Percentiles rank a stretch among this genome's conserved stretches.
Evolutionary conservation across 169 alveolate genomes (phyloP).

Genomic region (Amoebophrya sp.): DNA sequence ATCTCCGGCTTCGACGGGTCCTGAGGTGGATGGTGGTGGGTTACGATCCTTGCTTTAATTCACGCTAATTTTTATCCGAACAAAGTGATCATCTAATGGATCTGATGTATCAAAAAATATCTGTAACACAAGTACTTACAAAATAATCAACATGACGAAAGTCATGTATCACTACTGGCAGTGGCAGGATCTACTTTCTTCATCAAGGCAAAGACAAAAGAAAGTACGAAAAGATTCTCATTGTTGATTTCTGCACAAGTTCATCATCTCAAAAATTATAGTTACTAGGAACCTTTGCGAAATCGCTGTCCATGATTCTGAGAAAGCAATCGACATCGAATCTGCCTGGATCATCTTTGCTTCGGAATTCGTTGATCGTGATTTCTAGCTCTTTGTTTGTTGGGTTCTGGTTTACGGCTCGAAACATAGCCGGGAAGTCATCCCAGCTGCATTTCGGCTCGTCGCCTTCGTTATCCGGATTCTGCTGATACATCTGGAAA

Average conservation of each 20-base stretch:
- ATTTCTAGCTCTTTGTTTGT: not conserved
- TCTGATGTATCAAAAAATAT: not conserved
- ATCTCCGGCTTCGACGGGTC: conserved; percentile 14
- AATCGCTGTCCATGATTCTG: not conserved
- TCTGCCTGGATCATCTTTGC: too few relatives aligned
- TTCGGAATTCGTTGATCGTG: not conserved
- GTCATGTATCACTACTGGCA: not conserved
- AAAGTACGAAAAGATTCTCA: too few relatives aligned
- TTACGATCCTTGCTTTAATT: too few relatives aligned
- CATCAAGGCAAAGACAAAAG: too few relatives aligned
- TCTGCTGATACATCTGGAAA: not conserved
- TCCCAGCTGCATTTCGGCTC: not conserved
- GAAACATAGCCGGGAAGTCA: not conserved
- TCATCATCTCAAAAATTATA: too few relatives aligned
- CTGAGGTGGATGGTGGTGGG: not conserved
- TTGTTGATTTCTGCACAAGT: too few relatives aligned
- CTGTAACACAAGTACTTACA: not conserved
- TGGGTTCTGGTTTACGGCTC: not conserved
- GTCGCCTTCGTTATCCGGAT: not conserved
- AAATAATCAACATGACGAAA: not conserved
- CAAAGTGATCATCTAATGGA: not conserved
- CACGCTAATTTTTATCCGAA: not conserved
- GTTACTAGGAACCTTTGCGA: too few relatives aligned
- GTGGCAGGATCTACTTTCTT: too few relatives aligned
- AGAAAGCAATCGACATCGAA: not conserved